Conservation (phyloP, 2,329 filamentous ascomycete species). For the Atkinsonella hypoxylon region DNA sequence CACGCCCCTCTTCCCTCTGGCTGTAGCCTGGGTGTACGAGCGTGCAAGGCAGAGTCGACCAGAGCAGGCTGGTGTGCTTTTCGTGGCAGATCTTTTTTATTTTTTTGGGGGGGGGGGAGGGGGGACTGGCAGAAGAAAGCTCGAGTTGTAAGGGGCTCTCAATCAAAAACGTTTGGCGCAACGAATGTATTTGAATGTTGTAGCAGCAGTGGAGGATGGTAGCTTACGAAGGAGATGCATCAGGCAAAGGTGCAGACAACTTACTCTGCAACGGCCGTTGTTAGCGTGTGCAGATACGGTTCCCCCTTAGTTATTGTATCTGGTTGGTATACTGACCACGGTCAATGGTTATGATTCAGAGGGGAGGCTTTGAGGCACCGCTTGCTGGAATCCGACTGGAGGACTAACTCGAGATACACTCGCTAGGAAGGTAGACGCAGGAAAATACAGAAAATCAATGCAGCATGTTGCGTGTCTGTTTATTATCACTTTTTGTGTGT, state of each 20-base stretch:
- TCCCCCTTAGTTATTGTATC: too few species aligned
- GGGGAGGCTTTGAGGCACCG: not conserved
- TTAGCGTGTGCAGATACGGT: too few species aligned
- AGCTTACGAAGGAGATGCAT: too few species aligned
- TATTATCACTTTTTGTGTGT: too few species aligned
- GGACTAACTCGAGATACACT: conserved; percentile 4
- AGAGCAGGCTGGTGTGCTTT: conserved; percentile 1
- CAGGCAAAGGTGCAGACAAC: too few species aligned
- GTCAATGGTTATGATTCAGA: too few species aligned
- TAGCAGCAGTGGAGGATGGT: not conserved
- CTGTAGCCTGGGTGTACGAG: not conserved
- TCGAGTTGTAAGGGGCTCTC: not conserved
- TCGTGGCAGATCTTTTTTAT: conserved; percentile 1
- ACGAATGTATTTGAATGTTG: not conserved
- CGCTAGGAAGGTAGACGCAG: not conserved
- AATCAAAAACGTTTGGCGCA: not conserved
- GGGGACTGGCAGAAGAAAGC: not conserved
- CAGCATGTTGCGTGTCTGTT: too few species aligned
- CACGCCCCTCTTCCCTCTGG: not conserved
- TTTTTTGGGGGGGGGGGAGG: too few species aligned
- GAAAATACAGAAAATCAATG: not conserved
- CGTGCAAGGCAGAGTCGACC: not conserved
- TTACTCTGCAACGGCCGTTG: too few species aligned
- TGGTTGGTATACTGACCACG: too few species aligned
- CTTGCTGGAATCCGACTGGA: not conserved